Evolutionary conservation across 2,329 filamentous ascomycete species (phyloP).

Genomic region (Hypoxylon sp.): DNA sequence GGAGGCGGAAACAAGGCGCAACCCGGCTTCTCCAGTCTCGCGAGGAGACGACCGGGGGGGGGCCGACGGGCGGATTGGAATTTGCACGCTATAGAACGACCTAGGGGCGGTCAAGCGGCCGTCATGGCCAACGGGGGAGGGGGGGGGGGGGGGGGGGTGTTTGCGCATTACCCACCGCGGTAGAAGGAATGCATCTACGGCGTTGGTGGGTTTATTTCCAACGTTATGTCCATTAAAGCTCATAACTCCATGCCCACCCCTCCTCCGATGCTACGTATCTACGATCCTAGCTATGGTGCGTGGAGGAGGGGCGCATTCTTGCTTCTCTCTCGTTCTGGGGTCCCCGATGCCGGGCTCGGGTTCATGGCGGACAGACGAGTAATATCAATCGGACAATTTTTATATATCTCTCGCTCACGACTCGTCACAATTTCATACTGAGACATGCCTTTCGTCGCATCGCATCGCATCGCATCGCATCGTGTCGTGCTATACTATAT

Average conservation of each 20-base stretch:
- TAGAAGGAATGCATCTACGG: conserved; percentile 35
- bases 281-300: too few species aligned
- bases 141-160: too few species aligned
- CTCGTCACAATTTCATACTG: not conserved
- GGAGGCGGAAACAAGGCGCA: conserved; percentile 6
- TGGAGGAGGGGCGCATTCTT: conserved; percentile 19
- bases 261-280: conserved; percentile 34
- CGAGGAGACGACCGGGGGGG: conserved; percentile 9
- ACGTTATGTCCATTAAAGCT: conserved; percentile 33
- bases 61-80: conserved; percentile 22
- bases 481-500: not conserved
- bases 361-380: conserved; percentile 18
- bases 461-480: too few species aligned
- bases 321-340: not conserved
- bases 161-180: conserved; percentile 27
- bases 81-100: conserved; percentile 30
- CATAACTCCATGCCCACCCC: conserved; percentile 29
- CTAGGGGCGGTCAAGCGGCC: conserved; percentile 9
- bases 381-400: conserved; percentile 18
- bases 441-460: too few species aligned
- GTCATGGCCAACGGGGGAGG: conserved; percentile 21
- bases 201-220: conserved; percentile 36
- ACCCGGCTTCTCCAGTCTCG: conserved; percentile 16
- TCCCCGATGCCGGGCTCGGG: conserved; percentile 9
- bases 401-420: not conserved